Base-by-base conservation (phyloP, 2,329 filamentous ascomycete genomes). In the Apiospora phragmitis region DNA sequence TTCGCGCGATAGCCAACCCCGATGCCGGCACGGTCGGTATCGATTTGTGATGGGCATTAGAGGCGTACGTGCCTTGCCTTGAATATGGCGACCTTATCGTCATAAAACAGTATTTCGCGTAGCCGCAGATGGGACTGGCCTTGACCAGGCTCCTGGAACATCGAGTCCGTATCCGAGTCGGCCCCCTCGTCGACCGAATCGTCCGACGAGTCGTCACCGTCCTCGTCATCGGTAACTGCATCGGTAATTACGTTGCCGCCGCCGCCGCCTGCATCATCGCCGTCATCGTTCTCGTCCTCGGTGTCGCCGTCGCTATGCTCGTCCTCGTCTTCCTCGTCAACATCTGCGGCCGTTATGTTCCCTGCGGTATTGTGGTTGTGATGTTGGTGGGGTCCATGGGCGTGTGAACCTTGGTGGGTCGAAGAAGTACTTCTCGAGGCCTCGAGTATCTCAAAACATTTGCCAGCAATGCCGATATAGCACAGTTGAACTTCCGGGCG, bases 361-460 rank as follows among this genome's bases (percentile, higher is more conserved):
- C 51, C 69, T 11, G 66, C 47, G 35, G 26, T 66, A 24, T 51
- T 70, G 14, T 45, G 45, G 16, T 68, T 66, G 65, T 73, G 49
- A 70, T 72, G 67, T 67, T 74, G 68, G 18, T 71, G 70, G 18
- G 32, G 12, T 21, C 32, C 21, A 35, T 73, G 73, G 67, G 70
- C 72, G 55, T 71, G 65, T 55, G 65, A 70, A 55, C 74, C 72
- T 16, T 59, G 55, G 38, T 73, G 70, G 9, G 70, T 66, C 21
- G 70, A 35, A 59, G 51, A 59, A 24, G 55, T n/a, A 43, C 38
- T 9, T 43, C 24, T 45, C 21, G 86, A 83, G 68, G 86, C 86
- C 79, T 96, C 93, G 9, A 94, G 81, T 42, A 96, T 92, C 79
- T 96, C 93, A 77, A 93, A 96, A 80, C 94, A 96, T 80, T 94